phyloP scores from a whole-genome alignment of 2,329 filamentous ascomycete species.

The Aspergillus persii region DNA sequence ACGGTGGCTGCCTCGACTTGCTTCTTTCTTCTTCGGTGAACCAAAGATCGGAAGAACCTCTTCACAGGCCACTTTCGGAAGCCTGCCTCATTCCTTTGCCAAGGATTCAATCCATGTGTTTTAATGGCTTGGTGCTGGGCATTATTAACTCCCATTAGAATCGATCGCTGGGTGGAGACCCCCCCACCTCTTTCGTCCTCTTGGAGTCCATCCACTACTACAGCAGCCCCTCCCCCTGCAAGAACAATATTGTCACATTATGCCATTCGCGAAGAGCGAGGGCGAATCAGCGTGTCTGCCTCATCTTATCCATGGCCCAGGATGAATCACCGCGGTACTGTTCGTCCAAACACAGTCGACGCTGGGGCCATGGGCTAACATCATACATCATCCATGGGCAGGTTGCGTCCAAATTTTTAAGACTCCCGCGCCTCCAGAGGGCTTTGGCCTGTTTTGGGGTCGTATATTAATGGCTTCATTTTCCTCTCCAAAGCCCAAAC shows the following conservation, averaged over 20 bases:
- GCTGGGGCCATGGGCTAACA: constrained; percentile 18
- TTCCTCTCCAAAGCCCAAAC: constrained; percentile 4
- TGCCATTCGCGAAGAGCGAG: too few relatives aligned
- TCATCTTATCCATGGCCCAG: constrained; percentile 1
- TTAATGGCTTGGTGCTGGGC: too few relatives aligned
- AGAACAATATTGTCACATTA: too few relatives aligned
- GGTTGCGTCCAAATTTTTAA: neutral
- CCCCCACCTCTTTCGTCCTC: too few relatives aligned
- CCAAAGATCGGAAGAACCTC: too few relatives aligned
- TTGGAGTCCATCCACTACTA: too few relatives aligned
- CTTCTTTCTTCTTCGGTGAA: neutral
- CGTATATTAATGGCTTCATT: constrained; percentile 2
- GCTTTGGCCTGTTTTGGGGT: neutral
- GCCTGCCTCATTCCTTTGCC: neutral
- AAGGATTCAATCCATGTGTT: neutral
- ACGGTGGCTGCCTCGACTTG: neutral
- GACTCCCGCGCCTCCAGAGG: too few relatives aligned
- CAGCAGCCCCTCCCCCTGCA: too few relatives aligned
- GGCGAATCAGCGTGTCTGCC: constrained; percentile 11
- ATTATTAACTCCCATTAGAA: too few relatives aligned
- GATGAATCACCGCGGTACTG: neutral
- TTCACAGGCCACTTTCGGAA: too few relatives aligned
- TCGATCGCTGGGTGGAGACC: too few relatives aligned
- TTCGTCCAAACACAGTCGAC: constrained; percentile 13
- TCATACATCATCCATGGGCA: constrained; percentile 7